Conservation (phyloP, 805 yeast species). For the Candida bentonensis region DNA sequence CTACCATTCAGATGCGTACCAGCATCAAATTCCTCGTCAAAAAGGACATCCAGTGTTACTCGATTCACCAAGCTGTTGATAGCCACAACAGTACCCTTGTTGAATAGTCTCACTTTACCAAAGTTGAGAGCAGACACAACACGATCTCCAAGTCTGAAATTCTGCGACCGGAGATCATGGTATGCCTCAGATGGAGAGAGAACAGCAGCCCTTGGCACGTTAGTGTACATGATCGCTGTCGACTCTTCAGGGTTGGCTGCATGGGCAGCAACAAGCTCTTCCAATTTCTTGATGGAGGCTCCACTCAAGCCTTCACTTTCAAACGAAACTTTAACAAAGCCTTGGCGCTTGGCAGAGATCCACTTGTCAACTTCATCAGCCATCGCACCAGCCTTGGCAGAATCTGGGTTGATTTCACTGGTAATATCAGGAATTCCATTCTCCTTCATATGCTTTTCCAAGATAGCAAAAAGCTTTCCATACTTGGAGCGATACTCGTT, state of each 20-base stretch:
- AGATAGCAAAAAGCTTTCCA: slow-evolving; percentile 40
- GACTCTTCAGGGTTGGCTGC: slow-evolving; percentile 31
- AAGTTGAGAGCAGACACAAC: slow-evolving; percentile 71
- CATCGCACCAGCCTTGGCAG: slow-evolving; percentile 20
- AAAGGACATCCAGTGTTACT: slow-evolving; percentile 57
- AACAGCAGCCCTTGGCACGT: slow-evolving; percentile 76
- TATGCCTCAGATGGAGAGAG: slow-evolving; percentile 62
- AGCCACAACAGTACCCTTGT: slow-evolving; percentile 79
- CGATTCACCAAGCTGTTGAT: slow-evolving; percentile 44
- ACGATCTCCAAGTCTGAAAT: slow-evolving; percentile 78
- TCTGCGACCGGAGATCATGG: slow-evolving; percentile 58
- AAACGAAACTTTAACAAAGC: slow-evolving; percentile 49
- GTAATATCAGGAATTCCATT: slow-evolving; percentile 14
- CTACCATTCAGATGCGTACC: slow-evolving; percentile 76
- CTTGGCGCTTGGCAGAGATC: slow-evolving; percentile 32
- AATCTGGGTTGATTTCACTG: slow-evolving; percentile 6
- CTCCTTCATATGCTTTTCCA: slow-evolving; percentile 13
- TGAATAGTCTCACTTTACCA: slow-evolving; percentile 79
- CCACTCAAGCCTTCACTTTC: slow-evolving; percentile 67
- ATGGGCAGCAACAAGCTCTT: slow-evolving; percentile 34
- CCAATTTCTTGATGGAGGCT: slow-evolving; percentile 43
- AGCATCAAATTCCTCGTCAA: slow-evolving; percentile 70
- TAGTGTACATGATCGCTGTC: slow-evolving; percentile 46
- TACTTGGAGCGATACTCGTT: slow-evolving; percentile 46
- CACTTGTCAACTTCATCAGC: slow-evolving; percentile 28